Evolutionary conservation across 2,329 filamentous ascomycete species (phyloP), one percentile per base, ranked within the genome.

Genomic region (Immersiporthe knoxdaviesiana): DNA sequence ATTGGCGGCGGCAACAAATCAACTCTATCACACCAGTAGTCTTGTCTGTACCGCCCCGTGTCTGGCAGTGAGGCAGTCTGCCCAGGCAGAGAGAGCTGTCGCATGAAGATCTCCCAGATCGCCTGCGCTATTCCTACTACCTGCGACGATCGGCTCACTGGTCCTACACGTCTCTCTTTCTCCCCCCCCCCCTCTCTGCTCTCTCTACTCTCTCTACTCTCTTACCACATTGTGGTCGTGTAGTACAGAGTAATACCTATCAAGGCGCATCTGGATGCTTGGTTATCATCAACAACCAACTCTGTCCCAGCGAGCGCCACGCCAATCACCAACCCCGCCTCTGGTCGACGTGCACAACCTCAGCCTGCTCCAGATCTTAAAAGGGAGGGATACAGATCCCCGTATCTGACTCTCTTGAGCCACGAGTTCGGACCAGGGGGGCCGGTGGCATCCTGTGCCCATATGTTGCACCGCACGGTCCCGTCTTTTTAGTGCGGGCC

Each of bases 331-430:
- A n/a, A n/a, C 56, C 64, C 39, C 62, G 66, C 66, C 68, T 66
- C 39, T 65, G 68, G n/a, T n/a, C 61, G 62, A 65, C 63, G 47
- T 68, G 68, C 65, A 61, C 68, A 68, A 66, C 60, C 59, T 67
- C 56, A 63, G 68, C 58, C 62, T 68, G 30, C 63, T n/a, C 69
- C 56, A 63, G 35, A 39, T 39, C 59, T 61, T 24, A 27, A 4
- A 27, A 16, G 50, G 50, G n/a, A 27, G n/a, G n/a, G n/a, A 54
- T 54, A 27, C 50, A 27, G 50, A 27, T 54, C 12, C n/a, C 50
- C 50, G 50, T 54, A 54, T 39, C 58, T 37, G 30, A 30, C 56
- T 59, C 8, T 59, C 30, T 56, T 30, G 52, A 67, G n/a, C 41
- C 54, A 60, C 68, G 65, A 56, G 52, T 60, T 58, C 50, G 52